These are phyloP conservation scores for Epichloe glyceriae DNA, from an alignment of 2,329 filamentous ascomycete species.

Conservation along the genomic window DNA sequence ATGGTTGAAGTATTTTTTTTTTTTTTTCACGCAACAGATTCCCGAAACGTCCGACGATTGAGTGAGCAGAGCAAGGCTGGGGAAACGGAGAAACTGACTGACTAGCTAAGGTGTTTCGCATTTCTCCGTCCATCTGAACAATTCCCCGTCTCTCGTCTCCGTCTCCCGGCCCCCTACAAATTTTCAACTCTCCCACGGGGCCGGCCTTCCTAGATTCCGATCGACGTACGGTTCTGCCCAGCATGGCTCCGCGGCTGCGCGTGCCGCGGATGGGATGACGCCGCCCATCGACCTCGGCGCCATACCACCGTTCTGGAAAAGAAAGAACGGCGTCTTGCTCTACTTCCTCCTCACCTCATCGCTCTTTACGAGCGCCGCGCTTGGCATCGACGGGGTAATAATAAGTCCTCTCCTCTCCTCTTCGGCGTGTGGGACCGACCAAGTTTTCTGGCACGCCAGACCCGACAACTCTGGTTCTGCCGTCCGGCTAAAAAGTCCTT, in stretches of 20 bases:
- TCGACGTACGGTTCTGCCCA: background rate
- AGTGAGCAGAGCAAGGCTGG: too few species aligned
- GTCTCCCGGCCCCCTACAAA: background rate
- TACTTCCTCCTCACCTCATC: slow-evolving; percentile 31
- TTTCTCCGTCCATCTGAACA: background rate
- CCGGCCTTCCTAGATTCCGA: background rate
- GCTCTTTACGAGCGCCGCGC: slow-evolving; percentile 26
- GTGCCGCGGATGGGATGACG: slow-evolving; percentile 17
- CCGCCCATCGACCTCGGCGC: slow-evolving; percentile 19
- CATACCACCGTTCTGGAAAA: slow-evolving; percentile 21
- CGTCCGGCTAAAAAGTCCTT: background rate
- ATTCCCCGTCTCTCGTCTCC: too few species aligned
- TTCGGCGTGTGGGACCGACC: background rate
- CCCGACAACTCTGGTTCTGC: background rate
- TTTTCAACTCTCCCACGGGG: background rate
- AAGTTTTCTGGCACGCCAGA: background rate
- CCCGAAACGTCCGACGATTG: too few species aligned
- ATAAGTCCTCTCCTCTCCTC: slow-evolving; percentile 7
- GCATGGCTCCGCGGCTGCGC: slow-evolving; percentile 21
- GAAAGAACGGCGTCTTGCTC: slow-evolving; percentile 28
- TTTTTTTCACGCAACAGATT: too few species aligned
- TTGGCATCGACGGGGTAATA: slow-evolving; percentile 27
- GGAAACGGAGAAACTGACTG: background rate
- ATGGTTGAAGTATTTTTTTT: too few species aligned
- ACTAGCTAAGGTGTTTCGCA: background rate